A percentile compares a stretch with the other conserved stretches of the same genome.
Evolutionary conservation across 139 green algal genomes (phyloP).

Genomic region (Mesotaenium endlicherianum): DNA sequence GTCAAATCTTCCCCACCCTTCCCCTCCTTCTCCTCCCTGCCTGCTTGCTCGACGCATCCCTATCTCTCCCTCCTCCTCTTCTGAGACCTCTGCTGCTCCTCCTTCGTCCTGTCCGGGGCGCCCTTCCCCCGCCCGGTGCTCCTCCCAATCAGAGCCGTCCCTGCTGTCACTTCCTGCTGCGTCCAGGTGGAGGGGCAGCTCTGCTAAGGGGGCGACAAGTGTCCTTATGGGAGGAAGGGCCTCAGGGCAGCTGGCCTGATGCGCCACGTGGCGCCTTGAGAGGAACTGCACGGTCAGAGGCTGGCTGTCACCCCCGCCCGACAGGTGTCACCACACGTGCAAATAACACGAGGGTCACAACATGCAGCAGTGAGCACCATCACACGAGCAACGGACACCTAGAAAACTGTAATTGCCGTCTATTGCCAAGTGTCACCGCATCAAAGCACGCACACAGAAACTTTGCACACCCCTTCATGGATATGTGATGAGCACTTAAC

Average conservation of each 20-base stretch:
- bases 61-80: not conserved
- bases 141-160: not conserved
- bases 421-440: not conserved
- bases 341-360: not conserved
- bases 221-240: not conserved
- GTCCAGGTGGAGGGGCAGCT: too few relatives aligned
- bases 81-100: not conserved
- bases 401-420: not conserved
- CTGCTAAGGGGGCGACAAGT: not conserved
- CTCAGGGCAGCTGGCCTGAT: not conserved
- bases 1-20: too few relatives aligned
- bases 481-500: too few relatives aligned
- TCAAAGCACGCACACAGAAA: not conserved
- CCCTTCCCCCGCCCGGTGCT: not conserved
- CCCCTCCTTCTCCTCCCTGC: not conserved
- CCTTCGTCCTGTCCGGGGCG: not conserved
- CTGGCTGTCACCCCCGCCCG: not conserved
- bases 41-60: not conserved
- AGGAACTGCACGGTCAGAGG: slow-evolving; percentile 25
- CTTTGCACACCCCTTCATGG: not conserved
- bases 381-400: not conserved
- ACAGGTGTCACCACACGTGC: not conserved
- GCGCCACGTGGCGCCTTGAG: not conserved
- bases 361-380: not conserved
- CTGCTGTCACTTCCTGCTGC: not conserved